Evolutionary conservation across 176 grass and related monocot species (phyloP), one percentile per base, ranked within the genome.

Genomic region (Hordeum marinum): DNA sequence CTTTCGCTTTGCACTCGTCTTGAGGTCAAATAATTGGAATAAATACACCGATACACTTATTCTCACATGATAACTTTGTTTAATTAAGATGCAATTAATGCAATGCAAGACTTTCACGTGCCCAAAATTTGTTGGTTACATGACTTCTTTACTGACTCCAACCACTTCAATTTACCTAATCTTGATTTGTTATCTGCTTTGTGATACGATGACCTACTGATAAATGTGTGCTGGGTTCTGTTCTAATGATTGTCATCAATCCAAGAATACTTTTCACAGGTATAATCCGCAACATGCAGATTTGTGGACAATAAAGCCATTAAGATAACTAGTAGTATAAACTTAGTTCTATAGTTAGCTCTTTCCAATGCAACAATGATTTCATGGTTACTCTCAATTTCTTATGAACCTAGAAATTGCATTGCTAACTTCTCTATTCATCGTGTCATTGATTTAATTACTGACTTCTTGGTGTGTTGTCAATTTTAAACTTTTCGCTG

Each of bases 41-140:
- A 13, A 13, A 50, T n/a, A 52, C 64, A 68, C 42, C 23, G 42
- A 42, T 43, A 57, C 7, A 35, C 75, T 78, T 76, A 29, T 55
- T 84, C 25, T 87, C 36, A 23, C 0, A 29, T 21, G 58, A 87
- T 76, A 67, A 48, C 27, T 86, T 62, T 70, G 68, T 59, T 86
- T 63, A 48, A 76, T 40, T 31, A 84, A 72, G 34, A 80, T 73
- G 48, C 34, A 76, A 48, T 68, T 57, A 26, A 41, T 74, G 31
- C 55, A 42, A 54, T 75, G 48, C 63, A 41, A 76, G 35, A 82
- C 21, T 75, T 75, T 31, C 72, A 45, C 3, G 35, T 76, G 34
- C 17, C 62, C 11, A 77, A 23, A 23, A 46, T 18, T 87, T 77
- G 71, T 42, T 83, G 21, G 29, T 62, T 81, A 68, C 63, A 25